Evolutionary conservation across 2,329 filamentous ascomycete species (phyloP).

Genomic region (Cladosporium sp.): DNA sequence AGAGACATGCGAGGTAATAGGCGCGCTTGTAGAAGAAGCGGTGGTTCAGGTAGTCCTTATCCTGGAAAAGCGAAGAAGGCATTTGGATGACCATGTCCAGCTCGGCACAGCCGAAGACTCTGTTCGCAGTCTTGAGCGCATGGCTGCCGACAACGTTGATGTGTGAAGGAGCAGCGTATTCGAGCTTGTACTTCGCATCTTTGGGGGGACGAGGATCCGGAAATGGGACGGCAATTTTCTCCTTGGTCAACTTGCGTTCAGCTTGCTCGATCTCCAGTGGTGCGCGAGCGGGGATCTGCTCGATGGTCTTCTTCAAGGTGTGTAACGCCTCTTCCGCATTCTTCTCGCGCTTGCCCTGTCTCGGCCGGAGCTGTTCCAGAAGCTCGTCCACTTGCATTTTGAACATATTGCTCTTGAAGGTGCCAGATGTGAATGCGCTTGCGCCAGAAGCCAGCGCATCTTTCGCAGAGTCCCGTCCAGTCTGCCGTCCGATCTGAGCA

Average conservation of each 20-base stretch:
- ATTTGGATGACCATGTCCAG: conserved; percentile 87
- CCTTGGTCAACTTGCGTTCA: conserved; percentile 59
- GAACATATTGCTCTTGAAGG: conserved; percentile 64
- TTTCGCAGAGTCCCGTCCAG: conserved; percentile 13
- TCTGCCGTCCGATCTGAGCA: conserved; percentile 9
- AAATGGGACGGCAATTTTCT: conserved; percentile 73
- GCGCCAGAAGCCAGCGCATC: conserved; percentile 17
- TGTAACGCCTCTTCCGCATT: conserved; percentile 52
- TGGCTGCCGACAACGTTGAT: conserved; percentile 91
- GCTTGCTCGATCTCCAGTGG: conserved; percentile 60
- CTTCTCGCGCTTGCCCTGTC: conserved; percentile 54
- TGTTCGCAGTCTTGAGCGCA: conserved; percentile 68
- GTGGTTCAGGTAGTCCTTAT: conserved; percentile 90
- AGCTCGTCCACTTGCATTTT: conserved; percentile 65
- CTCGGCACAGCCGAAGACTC: conserved; percentile 40
- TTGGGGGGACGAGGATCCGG: conserved; percentile 72
- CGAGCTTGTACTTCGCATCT: conserved; percentile 76
- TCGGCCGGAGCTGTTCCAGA: conserved; percentile 53
- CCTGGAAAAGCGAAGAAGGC: conserved; percentile 73
- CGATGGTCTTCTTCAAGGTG: conserved; percentile 53
- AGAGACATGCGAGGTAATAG: conserved; percentile 82
- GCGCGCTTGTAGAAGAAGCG: conserved; percentile 93
- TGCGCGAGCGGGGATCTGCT: conserved; percentile 50
- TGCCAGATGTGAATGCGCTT: conserved; percentile 36
- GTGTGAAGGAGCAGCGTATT: conserved; percentile 68